phyloP scores from a whole-genome alignment of 2,329 filamentous ascomycete genomes.

The Helotiales sp. region DNA sequence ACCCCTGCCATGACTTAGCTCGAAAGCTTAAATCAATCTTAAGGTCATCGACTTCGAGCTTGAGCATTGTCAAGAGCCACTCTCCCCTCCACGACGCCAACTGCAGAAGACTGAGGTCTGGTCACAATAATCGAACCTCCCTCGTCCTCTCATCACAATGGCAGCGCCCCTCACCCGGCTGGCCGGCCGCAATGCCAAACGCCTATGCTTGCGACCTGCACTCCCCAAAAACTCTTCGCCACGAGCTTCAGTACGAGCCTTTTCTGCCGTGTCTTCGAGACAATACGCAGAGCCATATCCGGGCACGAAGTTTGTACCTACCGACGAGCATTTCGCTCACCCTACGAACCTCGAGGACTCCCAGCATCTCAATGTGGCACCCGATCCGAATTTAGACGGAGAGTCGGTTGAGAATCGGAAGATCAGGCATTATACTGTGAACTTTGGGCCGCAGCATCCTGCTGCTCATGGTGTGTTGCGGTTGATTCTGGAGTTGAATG shows the following conservation, averaged over 20 bases:
- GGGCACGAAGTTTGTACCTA: constrained; percentile 51
- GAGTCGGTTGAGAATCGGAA: constrained; percentile 65
- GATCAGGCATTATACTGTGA: constrained; percentile 98
- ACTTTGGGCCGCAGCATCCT: constrained; percentile 98
- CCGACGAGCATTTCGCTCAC: constrained; percentile 62
- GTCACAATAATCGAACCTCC: constrained; percentile 21
- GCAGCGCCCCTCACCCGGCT: constrained; percentile 72
- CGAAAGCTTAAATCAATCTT: constrained; percentile 20
- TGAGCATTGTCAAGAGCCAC: constrained; percentile 8
- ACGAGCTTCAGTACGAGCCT: constrained; percentile 51
- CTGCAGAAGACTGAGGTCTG: constrained; percentile 26
- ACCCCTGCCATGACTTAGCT: background rate
- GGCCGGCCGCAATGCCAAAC: constrained; percentile 69
- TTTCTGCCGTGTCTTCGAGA: constrained; percentile 65
- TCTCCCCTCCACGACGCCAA: constrained; percentile 23
- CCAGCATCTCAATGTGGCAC: constrained; percentile 26
- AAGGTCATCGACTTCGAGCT: constrained; percentile 25
- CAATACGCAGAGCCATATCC: constrained; percentile 60
- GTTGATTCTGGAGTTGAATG: constrained; percentile 94
- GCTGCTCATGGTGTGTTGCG: constrained; percentile 97
- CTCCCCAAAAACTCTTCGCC: constrained; percentile 36
- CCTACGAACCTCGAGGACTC: constrained; percentile 51
- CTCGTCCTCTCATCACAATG: constrained; percentile 52
- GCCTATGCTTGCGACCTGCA: constrained; percentile 55
- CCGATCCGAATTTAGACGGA: constrained; percentile 43